Conservation (phyloP, 2,329 filamentous ascomycete species). For the Dothiorella sarmentorum region DNA sequence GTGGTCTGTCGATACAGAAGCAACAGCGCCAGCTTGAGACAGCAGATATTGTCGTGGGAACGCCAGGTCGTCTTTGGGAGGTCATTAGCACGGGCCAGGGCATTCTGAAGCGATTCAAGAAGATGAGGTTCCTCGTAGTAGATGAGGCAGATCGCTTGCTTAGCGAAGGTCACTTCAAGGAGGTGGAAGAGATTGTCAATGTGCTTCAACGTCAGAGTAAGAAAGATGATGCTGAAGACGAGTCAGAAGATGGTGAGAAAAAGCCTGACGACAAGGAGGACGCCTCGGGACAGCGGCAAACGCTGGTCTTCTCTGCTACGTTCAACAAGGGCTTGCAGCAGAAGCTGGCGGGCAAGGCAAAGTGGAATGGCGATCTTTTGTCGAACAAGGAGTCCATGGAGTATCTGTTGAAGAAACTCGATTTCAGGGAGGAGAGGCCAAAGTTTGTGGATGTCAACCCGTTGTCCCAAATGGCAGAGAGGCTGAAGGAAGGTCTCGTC, state of each 20-base stretch:
- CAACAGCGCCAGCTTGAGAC: constrained; percentile 79
- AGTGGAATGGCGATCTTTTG: constrained; percentile 59
- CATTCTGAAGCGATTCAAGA: constrained; percentile 66
- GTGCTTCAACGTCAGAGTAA: constrained; percentile 67
- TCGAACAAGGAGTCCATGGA: constrained; percentile 81
- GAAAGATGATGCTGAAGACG: constrained; percentile 45
- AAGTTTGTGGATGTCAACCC: constrained; percentile 93
- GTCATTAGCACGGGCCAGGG: constrained; percentile 74
- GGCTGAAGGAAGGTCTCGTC: constrained; percentile 82
- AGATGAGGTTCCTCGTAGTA: constrained; percentile 78
- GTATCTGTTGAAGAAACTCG: constrained; percentile 84
- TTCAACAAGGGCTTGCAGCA: constrained; percentile 90
- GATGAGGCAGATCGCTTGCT: constrained; percentile 93
- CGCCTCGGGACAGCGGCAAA: constrained; percentile 61
- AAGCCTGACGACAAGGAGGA: background rate
- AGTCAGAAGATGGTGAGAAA: constrained; percentile 16
- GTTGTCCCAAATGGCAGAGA: constrained; percentile 78
- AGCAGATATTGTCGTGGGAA: constrained; percentile 90
- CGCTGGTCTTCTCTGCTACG: constrained; percentile 92
- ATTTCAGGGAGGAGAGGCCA: constrained; percentile 78
- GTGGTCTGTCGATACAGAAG: constrained; percentile 90
- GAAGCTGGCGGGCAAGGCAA: constrained; percentile 77
- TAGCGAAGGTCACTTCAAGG: constrained; percentile 92
- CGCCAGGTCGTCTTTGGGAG: constrained; percentile 92
- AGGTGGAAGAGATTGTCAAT: constrained; percentile 81